phyloP scores from a whole-genome alignment of 2,329 filamentous ascomycete genomes.

The Diplocarpon rosae region DNA sequence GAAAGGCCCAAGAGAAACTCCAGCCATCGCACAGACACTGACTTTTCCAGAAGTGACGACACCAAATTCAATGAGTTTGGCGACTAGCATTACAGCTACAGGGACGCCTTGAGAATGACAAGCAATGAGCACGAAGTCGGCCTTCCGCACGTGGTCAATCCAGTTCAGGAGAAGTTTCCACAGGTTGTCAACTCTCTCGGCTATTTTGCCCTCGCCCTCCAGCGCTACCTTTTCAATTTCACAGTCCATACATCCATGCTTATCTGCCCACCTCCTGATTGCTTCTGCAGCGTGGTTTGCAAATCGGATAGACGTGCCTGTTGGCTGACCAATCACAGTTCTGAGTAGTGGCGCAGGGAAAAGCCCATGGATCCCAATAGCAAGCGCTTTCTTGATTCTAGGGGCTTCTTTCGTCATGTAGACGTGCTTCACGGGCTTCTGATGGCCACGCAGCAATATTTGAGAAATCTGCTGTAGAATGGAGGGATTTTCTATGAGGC shows the following conservation, averaged over 20 bases:
- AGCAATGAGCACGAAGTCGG: constrained; percentile 84
- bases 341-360: constrained; percentile 81
- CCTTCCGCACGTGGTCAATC: constrained; percentile 78
- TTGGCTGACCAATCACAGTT: constrained; percentile 88
- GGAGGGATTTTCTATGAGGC: constrained; percentile 54
- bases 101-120: constrained; percentile 95
- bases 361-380: constrained; percentile 89
- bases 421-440: constrained; percentile 56
- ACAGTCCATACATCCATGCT: constrained; percentile 58
- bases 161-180: constrained; percentile 94
- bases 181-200: constrained; percentile 77
- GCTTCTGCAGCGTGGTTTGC: constrained; percentile 76
- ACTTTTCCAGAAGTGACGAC: constrained; percentile 68
- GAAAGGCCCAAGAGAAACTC: constrained; percentile 88
- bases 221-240: constrained; percentile 90
- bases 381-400: constrained; percentile 73
- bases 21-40: constrained; percentile 77
- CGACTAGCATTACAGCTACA: constrained; percentile 82
- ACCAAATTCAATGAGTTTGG: constrained; percentile 84
- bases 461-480: constrained; percentile 56
- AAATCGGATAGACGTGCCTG: constrained; percentile 88
- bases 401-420: constrained; percentile 57
- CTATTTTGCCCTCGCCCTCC: constrained; percentile 88
- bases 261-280: constrained; percentile 72
- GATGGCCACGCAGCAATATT: constrained; percentile 44